Evolutionary conservation across 495 filamentous ascomycete genomes (phyloP).

Genomic region (Talaromyces proteolyticus): DNA sequence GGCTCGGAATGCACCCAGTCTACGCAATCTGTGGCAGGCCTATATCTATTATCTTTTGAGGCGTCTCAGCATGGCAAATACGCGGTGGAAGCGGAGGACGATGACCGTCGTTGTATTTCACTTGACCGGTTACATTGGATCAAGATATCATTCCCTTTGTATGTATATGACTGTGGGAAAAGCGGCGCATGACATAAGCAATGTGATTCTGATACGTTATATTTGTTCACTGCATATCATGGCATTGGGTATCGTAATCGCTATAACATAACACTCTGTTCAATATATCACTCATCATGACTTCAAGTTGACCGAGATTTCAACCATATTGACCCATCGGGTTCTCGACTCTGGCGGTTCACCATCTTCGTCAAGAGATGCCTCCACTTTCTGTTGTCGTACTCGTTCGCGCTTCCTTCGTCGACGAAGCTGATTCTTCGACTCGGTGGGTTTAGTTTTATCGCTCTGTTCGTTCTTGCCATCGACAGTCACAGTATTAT

Average conservation of each 20-base stretch:
- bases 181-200: background rate
- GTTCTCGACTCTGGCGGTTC: constrained; percentile 57
- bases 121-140: background rate
- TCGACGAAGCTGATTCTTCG: constrained; percentile 8
- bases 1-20: background rate
- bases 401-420: constrained; percentile 13
- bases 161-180: constrained; percentile 7
- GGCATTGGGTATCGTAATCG: no score
- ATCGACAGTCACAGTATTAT: background rate
- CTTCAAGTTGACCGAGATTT: constrained; percentile 54
- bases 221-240: background rate
- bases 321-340: constrained; percentile 59
- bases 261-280: background rate
- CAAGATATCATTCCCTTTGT: constrained; percentile 2
- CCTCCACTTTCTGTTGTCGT: constrained; percentile 36
- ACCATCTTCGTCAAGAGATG: constrained; percentile 29
- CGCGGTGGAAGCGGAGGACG: no score
- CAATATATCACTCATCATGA: background rate
- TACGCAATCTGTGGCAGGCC: no score
- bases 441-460: constrained; percentile 1
- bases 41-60: background rate
- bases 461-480: constrained; percentile 4
- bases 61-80: background rate
- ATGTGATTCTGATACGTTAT: constrained; percentile 1
- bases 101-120: background rate